Evolutionary conservation across 2,329 filamentous ascomycete species (phyloP).

Genomic region (Graphilbum fragrans): DNA sequence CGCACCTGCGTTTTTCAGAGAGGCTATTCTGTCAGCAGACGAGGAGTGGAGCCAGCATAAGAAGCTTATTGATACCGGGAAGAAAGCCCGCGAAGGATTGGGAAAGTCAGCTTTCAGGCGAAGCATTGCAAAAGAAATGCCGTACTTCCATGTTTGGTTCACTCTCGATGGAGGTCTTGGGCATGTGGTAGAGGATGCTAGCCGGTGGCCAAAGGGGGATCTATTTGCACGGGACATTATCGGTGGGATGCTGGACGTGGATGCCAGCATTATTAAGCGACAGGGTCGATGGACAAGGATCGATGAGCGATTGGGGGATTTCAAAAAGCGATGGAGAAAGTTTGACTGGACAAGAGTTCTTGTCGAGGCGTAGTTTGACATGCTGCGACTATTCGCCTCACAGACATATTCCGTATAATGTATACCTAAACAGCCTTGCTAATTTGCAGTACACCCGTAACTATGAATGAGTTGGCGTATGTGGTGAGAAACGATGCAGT

Average conservation of each 20-base stretch:
- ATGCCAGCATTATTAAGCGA: conserved; percentile 72
- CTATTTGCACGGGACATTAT: conserved; percentile 86
- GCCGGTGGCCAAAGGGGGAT: conserved; percentile 80
- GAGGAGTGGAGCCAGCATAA: conserved; percentile 94
- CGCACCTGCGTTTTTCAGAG: conserved; percentile 87
- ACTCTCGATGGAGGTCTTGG: conserved; percentile 81
- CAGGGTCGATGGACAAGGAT: conserved; percentile 74
- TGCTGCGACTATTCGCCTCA: too few relatives aligned
- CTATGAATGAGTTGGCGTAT: too few relatives aligned
- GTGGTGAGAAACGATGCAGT: too few relatives aligned
- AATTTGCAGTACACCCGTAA: too few relatives aligned
- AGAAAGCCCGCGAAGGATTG: conserved; percentile 50
- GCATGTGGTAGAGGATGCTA: conserved; percentile 79
- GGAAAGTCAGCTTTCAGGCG: conserved; percentile 74
- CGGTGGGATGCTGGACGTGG: conserved; percentile 81
- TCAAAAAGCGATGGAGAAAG: conserved; percentile 76
- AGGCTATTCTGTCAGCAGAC: conserved; percentile 79
- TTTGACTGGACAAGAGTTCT: conserved; percentile 74
- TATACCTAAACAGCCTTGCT: too few relatives aligned
- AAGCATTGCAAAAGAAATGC: conserved; percentile 85
- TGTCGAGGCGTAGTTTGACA: conserved; percentile 18
- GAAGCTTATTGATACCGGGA: conserved; percentile 82
- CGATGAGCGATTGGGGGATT: conserved; percentile 60
- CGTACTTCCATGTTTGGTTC: conserved; percentile 98
- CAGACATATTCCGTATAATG: too few relatives aligned